Base-by-base conservation (phyloP, 306 rosid species). In the Corylus avellana region DNA sequence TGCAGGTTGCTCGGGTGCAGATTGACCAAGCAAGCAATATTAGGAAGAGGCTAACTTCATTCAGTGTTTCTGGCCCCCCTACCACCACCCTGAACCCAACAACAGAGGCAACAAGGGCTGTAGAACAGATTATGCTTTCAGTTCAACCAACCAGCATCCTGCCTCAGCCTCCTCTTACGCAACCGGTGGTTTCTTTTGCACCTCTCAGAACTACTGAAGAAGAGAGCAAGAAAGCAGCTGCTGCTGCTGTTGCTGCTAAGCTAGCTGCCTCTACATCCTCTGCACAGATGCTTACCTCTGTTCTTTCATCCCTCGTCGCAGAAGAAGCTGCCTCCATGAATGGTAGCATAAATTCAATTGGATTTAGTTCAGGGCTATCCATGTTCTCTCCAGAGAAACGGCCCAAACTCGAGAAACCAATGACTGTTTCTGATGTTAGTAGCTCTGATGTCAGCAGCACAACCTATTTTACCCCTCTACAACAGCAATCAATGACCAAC, bases 261-360 rank as follows among this genome's bases (percentile, higher is more conserved):
- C 91, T 93, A 78, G 95, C 98, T 48, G 98, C 97, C n/a, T 94
- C 98, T 29, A 53, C 96, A 29, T 94, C 98, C 42, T 94, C 98
- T 25, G 98, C 98, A 18, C 97, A 89, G 80, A 94, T 94, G 97
- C 88, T 94, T 72, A 87, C 96, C 39, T 94, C 97, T 69, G 92
- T 90, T 77, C 92, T 94, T 75, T 90, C 97, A 42, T 94, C 97
- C 18, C 92, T 94, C 71, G 97, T 89, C n/a, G 97, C 98, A 59
- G 98, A 94, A 89, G 98, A 94, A 85, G 96, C 91, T 84, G 91
- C 98, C 83, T 89, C 91, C 70, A 80, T 82, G 87, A 90, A 84
- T 54, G 87, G 88, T 46, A 63, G 87, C 81, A 61, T 80, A 71
- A 88, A 81, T 13, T 82, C 94, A 58, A 78, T 83, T 44, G 93